Evolutionary conservation across 305 asterid genomes (phyloP), one percentile per base, ranked within the genome.

Genomic region (Fraxinus platypoda): DNA sequence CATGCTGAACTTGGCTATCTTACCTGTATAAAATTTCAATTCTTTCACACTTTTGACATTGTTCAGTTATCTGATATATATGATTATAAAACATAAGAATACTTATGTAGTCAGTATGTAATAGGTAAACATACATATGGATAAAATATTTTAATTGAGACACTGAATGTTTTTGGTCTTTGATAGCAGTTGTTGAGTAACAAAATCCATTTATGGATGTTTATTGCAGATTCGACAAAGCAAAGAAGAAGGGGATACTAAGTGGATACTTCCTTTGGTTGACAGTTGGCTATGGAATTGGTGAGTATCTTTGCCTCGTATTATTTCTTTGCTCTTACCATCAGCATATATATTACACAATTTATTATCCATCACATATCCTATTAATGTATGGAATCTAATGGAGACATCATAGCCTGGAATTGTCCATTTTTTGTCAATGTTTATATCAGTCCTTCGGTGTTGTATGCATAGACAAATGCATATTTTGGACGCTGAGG

Each of bases 231-330:
- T 91, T 88, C 82, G 93, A 91, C 84, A 89, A 90, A 84, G 88
- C 86, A 17, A 83, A 87, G 13, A 79, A 80, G 52, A 91, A 88
- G 82, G 81, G 86, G 15, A 15, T 80, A 43, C 81, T 86, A 38
- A 80, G 79, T 73, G 95, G 95, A 78, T 91, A 91, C 81, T 90
- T 90, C 76, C 86, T 88, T 37, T 90, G 92, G 92, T 71, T 90
- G 86, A 78, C 77, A 38, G 66, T 87, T 86, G 95, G 93, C 80
- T 90, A 91, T 59, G 92, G 90, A 73, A 70, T 79, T 21, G 95
- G 95, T 90, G 54, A 64, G 93, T 83, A 26, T 77, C 66, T 83
- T 81, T 15, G 72, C 77, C 57, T 43, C 62, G 2, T 49, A 57
- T 70, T 71, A 19, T 28, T 70, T 35, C 37, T 28, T 30, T 70